Evolutionary conservation across 2,329 filamentous ascomycete genomes (phyloP), one percentile per base, ranked within the genome.

Genomic region (Aureobasidium sp.): DNA sequence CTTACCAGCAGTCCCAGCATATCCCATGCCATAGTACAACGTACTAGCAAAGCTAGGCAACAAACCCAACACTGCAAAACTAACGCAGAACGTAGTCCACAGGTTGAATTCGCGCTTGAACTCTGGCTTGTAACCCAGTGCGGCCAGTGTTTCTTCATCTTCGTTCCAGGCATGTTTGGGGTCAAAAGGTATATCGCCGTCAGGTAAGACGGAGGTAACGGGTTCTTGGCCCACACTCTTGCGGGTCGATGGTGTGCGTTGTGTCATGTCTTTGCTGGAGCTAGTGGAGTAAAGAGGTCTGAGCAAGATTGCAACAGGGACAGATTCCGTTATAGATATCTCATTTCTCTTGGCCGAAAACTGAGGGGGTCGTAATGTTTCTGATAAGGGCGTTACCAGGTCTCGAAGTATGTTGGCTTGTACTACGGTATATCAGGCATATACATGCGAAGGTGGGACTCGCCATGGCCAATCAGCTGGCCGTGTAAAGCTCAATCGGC

Each of bases 61-160:
- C 51, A 90, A 72, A 1, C 88, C 88, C 61, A 90, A 76, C 12
- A 90, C 87, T 7, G 88, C 87, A 71, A 90, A 90, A 61, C 82
- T 86, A 44, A 90, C 87, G 67, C 86, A 88, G 70, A 90, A 90
- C 0, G 86, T 88, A 6, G 87, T 88, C 82, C 87, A 90, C 15
- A 89, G 76, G 2, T 82, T 86, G 71, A 91, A 90, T 68, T 90
- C 87, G 69, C 88, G 80, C 74, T 85, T 85, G 75, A 85, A 85
- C 68, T 85, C 83, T 58, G 83, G 80, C 70, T 83, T 85, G 71
- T 83, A 84, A 41, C 85, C 85, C 27, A 88, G 76, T 1, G 84
- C 81, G 2, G 82, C 83, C 5, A 88, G 76, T 1, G 81, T 81
- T 61, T 85, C 83, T 66, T 87, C 84, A 68, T 87, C 85, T 5